phyloP scores from a whole-genome alignment of 208 protist species.

The Leptomonas seymouri region DNA sequence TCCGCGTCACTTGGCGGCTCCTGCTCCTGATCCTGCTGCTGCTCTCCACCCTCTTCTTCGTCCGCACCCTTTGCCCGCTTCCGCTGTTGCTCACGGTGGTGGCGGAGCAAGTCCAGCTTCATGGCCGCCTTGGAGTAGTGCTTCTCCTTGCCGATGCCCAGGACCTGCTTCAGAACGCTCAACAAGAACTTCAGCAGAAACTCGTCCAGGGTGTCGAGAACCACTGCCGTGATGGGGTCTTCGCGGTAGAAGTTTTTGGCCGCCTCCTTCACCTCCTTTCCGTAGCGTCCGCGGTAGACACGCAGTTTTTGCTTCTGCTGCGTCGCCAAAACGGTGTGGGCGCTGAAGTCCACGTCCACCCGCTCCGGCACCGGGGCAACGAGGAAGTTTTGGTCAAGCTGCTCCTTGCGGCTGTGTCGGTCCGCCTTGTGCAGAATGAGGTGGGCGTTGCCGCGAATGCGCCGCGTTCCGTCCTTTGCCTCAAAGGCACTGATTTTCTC shows the following conservation, averaged over 20 bases:
- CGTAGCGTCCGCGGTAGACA: slow-evolving; percentile 84
- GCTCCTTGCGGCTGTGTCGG: slow-evolving; percentile 51
- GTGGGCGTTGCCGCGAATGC: slow-evolving; percentile 82
- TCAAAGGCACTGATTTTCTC: slow-evolving; percentile 86
- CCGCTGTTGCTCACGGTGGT: slow-evolving; percentile 26
- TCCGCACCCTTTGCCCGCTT: slow-evolving; percentile 3
- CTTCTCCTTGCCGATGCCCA: slow-evolving; percentile 86
- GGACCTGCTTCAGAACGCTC: slow-evolving; percentile 83
- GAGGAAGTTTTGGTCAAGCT: slow-evolving; percentile 76
- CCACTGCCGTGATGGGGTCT: slow-evolving; percentile 78
- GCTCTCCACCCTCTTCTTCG: slow-evolving; percentile 13
- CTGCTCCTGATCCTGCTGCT: slow-evolving; percentile 34
- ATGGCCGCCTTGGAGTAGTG: slow-evolving; percentile 61
- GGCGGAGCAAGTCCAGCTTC: slow-evolving; percentile 82
- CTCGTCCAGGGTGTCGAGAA: slow-evolving; percentile 91
- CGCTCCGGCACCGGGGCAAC: slow-evolving; percentile 77
- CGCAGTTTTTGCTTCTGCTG: slow-evolving; percentile 92
- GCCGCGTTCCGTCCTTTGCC: slow-evolving; percentile 85
- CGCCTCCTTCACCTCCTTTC: slow-evolving; percentile 74
- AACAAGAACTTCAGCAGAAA: slow-evolving; percentile 87
- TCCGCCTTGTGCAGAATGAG: slow-evolving; percentile 61
- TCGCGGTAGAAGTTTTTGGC: slow-evolving; percentile 88
- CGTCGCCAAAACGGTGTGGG: slow-evolving; percentile 84
- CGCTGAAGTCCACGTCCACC: slow-evolving; percentile 87
- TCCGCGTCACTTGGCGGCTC: slow-evolving; percentile 19